A percentile compares a stretch with the other conserved stretches of the same genome.
Evolutionary conservation across 371 early-diverging fungal genomes (phyloP).

Genomic region (Nematocida minor): DNA sequence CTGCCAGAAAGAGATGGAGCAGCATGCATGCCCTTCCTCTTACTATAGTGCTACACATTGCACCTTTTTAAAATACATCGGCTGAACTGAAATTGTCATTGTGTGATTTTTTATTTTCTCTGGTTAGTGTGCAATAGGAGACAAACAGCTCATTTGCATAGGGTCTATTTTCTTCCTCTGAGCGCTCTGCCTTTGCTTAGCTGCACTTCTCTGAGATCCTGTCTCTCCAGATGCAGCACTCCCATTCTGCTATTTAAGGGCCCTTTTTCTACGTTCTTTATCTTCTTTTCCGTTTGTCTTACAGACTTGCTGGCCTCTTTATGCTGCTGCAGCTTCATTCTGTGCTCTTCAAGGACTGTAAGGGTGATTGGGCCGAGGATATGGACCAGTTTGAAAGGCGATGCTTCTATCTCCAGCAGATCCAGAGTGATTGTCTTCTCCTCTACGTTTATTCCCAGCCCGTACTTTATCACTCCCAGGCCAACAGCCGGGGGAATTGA

Average conservation of each 20-base stretch:
- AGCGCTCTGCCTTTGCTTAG: conserved; percentile 40
- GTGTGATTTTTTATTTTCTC: no score
- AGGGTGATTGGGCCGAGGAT: neutral
- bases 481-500: neutral
- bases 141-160: no score
- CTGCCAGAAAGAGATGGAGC: no score
- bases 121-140: no score
- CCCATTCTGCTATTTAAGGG: conserved; percentile 23
- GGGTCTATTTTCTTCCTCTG: no score
- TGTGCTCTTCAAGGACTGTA: neutral
- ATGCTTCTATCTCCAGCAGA: neutral
- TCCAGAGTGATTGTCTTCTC: neutral
- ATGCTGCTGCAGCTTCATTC: neutral
- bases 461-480: conserved; percentile 5
- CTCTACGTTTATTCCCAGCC: neutral
- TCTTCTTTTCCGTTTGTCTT: conserved; percentile 43
- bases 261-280: conserved; percentile 47
- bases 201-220: conserved; percentile 33
- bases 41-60: no score
- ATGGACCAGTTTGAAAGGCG: neutral
- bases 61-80: no score
- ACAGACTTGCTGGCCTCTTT: neutral
- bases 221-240: conserved; percentile 29
- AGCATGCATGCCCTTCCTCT: no score
- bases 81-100: no score